Evolutionary conservation across 345 rosid species (phyloP), one percentile per base, ranked within the genome.

Genomic region (Hibiscus mutabilis): DNA sequence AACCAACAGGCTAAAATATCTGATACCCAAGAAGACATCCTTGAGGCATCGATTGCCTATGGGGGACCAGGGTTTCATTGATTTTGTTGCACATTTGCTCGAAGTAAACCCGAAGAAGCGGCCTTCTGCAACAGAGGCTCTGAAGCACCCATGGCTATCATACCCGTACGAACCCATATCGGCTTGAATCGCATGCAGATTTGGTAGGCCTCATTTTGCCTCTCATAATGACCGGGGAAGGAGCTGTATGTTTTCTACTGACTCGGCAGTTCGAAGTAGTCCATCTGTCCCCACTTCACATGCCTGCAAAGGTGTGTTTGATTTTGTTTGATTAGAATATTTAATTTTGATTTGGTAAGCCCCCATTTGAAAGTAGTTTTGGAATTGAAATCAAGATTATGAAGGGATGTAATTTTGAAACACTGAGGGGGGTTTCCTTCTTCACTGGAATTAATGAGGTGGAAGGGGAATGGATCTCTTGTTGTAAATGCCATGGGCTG

Each of bases 1-100:
- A 56, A 85, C 85, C 56, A 91, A 79, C 81, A 82, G 91, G 80
- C 79, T 94, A 77, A 97, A 94, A 70, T 91, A 91, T 81, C 68
- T 94, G 76, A 90, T 94, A 74, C 95, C 97, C 1, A 91, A 94
- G 79, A 90, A 86, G 85, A 86, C 97, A 60, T 91, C 96, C 25
- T 70, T 94, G 76, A 81, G 92, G 82, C 98, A 89, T 73, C 84
- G 98, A 52, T 74, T 94, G 73, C 97, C 93, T 8, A 94, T 91
- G 97, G 98, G 97, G 22, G 98, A 94, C 74, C 97, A 90, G 81
- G 98, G 95, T 42, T 94, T 94, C 82, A 82, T 87, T 18, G 98
- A 90, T 70, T 94, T 94, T 79, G 96, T 94, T 13, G 76, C 78
- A 42, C 87, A 94, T 86, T 82, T 94, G 83, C 96, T 94, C 37